Evolutionary conservation across 108 stramenopile genomes (phyloP), one percentile per base, ranked within the genome.

Genomic region (Cyclotella kingstonii): DNA sequence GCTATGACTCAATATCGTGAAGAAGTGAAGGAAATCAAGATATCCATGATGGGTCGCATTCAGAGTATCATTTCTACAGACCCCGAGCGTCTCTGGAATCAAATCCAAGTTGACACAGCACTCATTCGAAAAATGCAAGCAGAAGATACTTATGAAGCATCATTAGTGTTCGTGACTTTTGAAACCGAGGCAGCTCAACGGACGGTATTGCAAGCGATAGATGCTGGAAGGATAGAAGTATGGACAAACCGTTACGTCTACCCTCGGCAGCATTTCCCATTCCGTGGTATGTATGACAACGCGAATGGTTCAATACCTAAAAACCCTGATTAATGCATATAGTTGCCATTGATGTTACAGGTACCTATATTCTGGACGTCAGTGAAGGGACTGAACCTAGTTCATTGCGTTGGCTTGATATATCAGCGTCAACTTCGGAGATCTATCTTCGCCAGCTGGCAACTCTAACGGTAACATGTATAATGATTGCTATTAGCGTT

Each of bases 161-260:
- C 73, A 1, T 36, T 52, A 15, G 87, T 88, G 14, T 84, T 60
- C 58, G 81, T 84, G 10, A 89, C 82, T 3, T 89, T 89, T 54
- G 84, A 85, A 66, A 82, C 80, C 1, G 87, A 89, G 59, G 74
- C 57, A 11, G 81, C 77, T 1, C 87, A 89, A 54, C 48, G 87
- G 5, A 52, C 53, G 5, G 81, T 74, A 4, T 61, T 89, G 3
- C 33, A 46, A 7, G 73, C 73, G 18, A 50, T 89, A 39, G 31
- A 66, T 0, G 63, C 63, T 6, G 79, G 87, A 15, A 49, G 39
- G 19, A 49, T 85, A 14, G 72, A 79, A n/a, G 27, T 67, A 12
- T 33, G 26, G 45, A 45, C 48, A 43, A 75, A 85, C 55, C 60
- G 60, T 6, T 51, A 54, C 2, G 25, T 47, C 26, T 54, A 61